Conservation (phyloP, 352 stramenopile genomes). For the Globisporangium nodosum region DNA sequence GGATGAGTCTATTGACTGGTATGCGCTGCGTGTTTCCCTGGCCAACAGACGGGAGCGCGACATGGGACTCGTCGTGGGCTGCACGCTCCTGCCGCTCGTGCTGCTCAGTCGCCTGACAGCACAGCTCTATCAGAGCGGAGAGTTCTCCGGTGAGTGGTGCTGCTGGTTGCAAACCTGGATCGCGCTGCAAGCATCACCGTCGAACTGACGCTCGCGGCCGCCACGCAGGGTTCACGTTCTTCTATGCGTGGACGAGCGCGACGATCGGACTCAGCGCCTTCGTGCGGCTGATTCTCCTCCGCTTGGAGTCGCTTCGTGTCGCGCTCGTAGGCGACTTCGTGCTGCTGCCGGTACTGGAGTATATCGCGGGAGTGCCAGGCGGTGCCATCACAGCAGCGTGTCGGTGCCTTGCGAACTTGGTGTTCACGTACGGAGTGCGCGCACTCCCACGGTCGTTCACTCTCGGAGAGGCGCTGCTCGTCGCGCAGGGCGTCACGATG, state of each 20-base stretch:
- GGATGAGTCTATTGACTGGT: not conserved
- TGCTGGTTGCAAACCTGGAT: not conserved
- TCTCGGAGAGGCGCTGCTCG: constrained; percentile 59
- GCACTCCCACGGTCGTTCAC: constrained; percentile 65
- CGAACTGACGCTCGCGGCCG: not conserved
- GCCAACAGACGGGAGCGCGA: constrained; percentile 44
- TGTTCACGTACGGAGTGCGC: constrained; percentile 35
- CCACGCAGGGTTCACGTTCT: constrained; percentile 27
- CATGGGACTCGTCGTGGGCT: constrained; percentile 49
- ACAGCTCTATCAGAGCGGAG: constrained; percentile 20
- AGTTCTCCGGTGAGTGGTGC: constrained; percentile 19
- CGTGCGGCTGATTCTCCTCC: constrained; percentile 36
- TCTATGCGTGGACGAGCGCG: constrained; percentile 53
- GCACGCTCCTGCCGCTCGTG: constrained; percentile 48
- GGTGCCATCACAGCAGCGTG: constrained; percentile 32
- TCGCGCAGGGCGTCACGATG: constrained; percentile 54
- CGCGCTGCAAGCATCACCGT: not conserved
- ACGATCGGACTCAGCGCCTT: constrained; percentile 40
- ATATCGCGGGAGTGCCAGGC: constrained; percentile 5
- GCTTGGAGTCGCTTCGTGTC: constrained; percentile 27
- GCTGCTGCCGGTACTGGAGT: constrained; percentile 23
- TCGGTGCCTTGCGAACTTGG: constrained; percentile 24
- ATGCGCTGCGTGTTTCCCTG: not conserved
- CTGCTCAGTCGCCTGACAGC: constrained; percentile 49
- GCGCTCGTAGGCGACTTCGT: constrained; percentile 34